Evolutionary conservation across 2,329 filamentous ascomycete species (phyloP).

Genomic region (Amylocarpus encephaloides): DNA sequence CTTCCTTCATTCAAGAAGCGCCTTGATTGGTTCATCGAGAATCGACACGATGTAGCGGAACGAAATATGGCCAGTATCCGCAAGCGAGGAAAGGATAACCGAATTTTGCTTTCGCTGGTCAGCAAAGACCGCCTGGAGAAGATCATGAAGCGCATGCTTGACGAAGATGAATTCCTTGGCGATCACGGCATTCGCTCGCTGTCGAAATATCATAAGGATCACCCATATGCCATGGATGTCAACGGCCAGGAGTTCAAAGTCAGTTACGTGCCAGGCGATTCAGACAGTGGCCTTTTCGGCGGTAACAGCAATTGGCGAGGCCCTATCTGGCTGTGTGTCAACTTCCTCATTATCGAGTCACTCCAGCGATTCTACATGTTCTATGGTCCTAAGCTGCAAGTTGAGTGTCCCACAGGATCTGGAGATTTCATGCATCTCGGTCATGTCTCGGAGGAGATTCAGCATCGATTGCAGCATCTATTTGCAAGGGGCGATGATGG

Average conservation of each 20-base stretch:
- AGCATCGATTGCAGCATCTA: constrained; percentile 88
- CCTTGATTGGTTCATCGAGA: constrained; percentile 88
- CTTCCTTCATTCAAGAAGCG: constrained; percentile 90
- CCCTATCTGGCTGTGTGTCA: constrained; percentile 93
- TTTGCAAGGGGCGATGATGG: constrained; percentile 81
- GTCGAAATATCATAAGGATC: constrained; percentile 82
- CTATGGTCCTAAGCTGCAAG: constrained; percentile 80
- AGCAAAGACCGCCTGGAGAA: constrained; percentile 87
- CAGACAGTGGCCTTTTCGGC: constrained; percentile 88
- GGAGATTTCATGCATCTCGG: constrained; percentile 94
- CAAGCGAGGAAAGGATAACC: constrained; percentile 82
- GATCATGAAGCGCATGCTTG: constrained; percentile 86
- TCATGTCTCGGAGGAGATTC: constrained; percentile 88
- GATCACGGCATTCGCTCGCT: constrained; percentile 86
- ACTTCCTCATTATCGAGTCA: constrained; percentile 89
- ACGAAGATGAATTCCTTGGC: constrained; percentile 88
- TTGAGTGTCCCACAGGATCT: constrained; percentile 90
- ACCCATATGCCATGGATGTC: constrained; percentile 93
- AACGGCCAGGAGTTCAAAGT: constrained; percentile 87
- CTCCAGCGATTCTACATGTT: constrained; percentile 95
- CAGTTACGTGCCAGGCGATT: constrained; percentile 89
- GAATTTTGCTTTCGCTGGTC: constrained; percentile 81
- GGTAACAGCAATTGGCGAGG: constrained; percentile 98
- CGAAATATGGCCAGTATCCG: constrained; percentile 92
- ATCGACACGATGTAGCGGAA: constrained; percentile 79